phyloP scores from a whole-genome alignment of 192 early-diverging fungal genomes.

The Helicostylum pulchrum region DNA sequence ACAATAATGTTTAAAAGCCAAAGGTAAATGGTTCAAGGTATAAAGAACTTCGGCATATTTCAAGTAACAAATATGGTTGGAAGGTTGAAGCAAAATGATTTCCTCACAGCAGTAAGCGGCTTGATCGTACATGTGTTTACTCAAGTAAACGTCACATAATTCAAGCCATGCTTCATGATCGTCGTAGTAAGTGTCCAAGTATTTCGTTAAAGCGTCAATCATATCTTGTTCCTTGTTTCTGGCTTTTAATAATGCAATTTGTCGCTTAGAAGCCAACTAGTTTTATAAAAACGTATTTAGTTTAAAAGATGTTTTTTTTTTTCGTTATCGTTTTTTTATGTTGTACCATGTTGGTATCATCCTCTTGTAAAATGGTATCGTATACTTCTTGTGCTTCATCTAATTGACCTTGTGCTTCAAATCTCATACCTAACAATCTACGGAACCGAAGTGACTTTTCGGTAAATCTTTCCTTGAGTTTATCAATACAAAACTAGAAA shows the following conservation, averaged over 20 bases:
- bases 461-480: constrained; percentile 63
- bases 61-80: constrained; percentile 81
- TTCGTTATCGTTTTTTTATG: not conserved
- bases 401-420: constrained; percentile 73
- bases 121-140: constrained; percentile 68
- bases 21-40: constrained; percentile 58
- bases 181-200: constrained; percentile 80
- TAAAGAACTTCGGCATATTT: constrained; percentile 89
- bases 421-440: constrained; percentile 72
- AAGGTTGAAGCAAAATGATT: constrained; percentile 81
- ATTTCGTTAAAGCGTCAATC: constrained; percentile 65
- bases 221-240: constrained; percentile 67
- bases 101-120: constrained; percentile 93
- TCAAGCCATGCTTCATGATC: constrained; percentile 92
- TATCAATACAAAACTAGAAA: constrained; percentile 51
- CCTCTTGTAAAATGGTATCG: constrained; percentile 66
- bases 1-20: constrained; percentile 88
- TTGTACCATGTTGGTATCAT: constrained; percentile 70
- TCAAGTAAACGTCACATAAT: constrained; percentile 73
- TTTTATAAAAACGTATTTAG: not conserved
- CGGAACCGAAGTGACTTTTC: constrained; percentile 64
- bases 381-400: constrained; percentile 70
- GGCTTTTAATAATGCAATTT: constrained; percentile 69
- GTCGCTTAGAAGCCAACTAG: constrained; percentile 67
- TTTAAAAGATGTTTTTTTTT: not conserved